Conservation (phyloP, 257 asterid genomes). For the Paulownia fortunei region DNA sequence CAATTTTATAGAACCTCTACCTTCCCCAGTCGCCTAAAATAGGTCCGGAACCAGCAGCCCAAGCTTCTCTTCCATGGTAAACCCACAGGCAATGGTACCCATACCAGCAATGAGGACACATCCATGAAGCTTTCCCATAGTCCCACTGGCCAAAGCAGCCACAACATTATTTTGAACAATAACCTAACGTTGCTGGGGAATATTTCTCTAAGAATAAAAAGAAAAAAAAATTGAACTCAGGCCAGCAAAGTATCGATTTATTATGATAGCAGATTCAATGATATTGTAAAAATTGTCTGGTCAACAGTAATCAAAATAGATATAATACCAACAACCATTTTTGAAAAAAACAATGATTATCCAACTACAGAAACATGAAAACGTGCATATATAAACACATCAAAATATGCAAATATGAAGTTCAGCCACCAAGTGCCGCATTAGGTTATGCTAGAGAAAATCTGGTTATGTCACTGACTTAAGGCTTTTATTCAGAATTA, state of each 20-base stretch:
- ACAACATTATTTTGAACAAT: conserved; percentile 87
- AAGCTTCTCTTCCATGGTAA: conserved; percentile 82
- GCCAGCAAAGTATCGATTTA: too few relatives aligned
- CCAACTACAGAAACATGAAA: conserved; percentile 4
- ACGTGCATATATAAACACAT: not conserved
- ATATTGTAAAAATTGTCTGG: too few relatives aligned
- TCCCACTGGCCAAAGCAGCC: conserved; percentile 90
- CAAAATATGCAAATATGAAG: too few relatives aligned
- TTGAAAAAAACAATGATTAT: too few relatives aligned
- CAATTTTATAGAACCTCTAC: conserved; percentile 33
- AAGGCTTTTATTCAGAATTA: not conserved
- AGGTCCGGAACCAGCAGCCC: conserved; percentile 94
- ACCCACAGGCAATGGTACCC: conserved; percentile 87
- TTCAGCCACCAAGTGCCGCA: not conserved
- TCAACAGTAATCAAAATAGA: too few relatives aligned
- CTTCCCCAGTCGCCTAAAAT: conserved; percentile 96
- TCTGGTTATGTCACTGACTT: not conserved
- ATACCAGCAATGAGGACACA: conserved; percentile 93
- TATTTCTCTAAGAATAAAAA: conserved; percentile 58
- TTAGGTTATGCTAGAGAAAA: conserved; percentile 12
- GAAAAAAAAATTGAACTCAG: conserved; percentile 12
- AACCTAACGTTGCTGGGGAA: conserved; percentile 73
- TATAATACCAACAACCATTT: too few relatives aligned
- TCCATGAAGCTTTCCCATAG: conserved; percentile 89
- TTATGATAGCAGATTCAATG: conserved; percentile 5